Base-by-base conservation (phyloP, 257 asterid species). In the Verbascum thapsus region DNA sequence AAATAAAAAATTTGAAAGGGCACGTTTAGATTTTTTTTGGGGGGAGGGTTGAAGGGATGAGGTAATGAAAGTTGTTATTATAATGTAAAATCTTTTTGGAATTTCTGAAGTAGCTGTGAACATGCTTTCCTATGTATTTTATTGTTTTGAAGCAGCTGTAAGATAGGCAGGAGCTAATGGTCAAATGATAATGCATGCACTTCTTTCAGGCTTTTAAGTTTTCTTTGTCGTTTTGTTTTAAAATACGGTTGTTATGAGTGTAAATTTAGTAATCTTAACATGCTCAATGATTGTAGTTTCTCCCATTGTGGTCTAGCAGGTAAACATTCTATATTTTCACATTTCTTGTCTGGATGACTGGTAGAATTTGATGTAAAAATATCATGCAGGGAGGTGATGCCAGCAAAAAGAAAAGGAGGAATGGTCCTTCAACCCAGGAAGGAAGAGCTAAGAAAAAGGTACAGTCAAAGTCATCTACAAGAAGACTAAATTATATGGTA, bases 391-490 rank as follows among this genome's bases (percentile, higher is more conserved):
- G 66, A 43, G 81, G 23, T 22, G 51, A 63, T 68, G 68, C 63
- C 53, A 58, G 32, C 45, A 76, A 68, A 53, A 85, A 74, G 73
- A 79, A 85, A 85, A 83, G 76, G 75, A 88, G 81, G 82, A 76
- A 64, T 53, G 83, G 78, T 55, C 83, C 90, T 66, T 13, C 72
- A 68, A 78, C 84, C 74, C 56, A 83, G 79, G 95, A 83, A 76
- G 82, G 66, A 57, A 83, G 48, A 71, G 97, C 70, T 41, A 87
- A 81, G 76, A 89, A 75, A 72, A 90, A 85, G 95, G 96, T 87
- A 68, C 11, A 5, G 32, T 50, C 43, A 16, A 26, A 60, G 53
- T 39, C 42, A 22, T 71, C 45, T 23, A 13, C 10, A n/a, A 13
- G 37, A 26, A 35, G 60, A 40, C 11, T 32, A 53, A 26, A 26